Base-by-base conservation (phyloP, 2,329 filamentous ascomycete genomes). In the Sporothrix pallida region DNA sequence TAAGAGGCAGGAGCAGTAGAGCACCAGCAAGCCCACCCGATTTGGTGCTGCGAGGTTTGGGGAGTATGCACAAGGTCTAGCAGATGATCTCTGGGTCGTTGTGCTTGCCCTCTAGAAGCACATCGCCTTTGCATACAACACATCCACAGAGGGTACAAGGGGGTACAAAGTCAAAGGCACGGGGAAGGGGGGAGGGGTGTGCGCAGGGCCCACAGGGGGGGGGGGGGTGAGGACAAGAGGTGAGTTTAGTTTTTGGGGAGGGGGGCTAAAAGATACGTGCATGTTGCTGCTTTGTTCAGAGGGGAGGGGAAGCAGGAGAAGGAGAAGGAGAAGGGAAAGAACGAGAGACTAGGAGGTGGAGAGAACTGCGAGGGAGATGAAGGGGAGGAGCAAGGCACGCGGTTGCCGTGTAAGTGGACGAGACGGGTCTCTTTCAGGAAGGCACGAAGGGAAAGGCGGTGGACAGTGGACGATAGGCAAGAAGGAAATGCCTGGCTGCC, bases 31-130 rank as follows among this genome's bases (percentile, higher is more conserved):
- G 26, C 72, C 60, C 72, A 65, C 68, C 26, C 52, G 46, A 71
- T 54, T 60, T 58, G 50, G 63, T 67, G 71, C 69, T 70, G 58
- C 26, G 46, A 58, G 58, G 67, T 56, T 46, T 73, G 56, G 42
- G 60, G 42, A 69, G 71, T 48, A 72, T 74, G 70, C 48, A 62
- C 62, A 68, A 50, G 73, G 69, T 70, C 62, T 75, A 70, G 65
- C 76, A 77, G 75, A 76, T 69, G 74, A 77, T 75, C 75, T 72
- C 70, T 74, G 54, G 50, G 63, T 70, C 37, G 63, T 70, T 23
- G 69, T 74, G 65, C 44, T 74, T 69, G 69, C 67, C 67, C 52
- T 72, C 70, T 71, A 52, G 48, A 42, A 52, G 69, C 58, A 73
- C 65, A 74, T 73, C 70, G 50, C 52, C 60, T 69, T 58, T 75